phyloP scores from a whole-genome alignment of 2,329 filamentous ascomycete genomes.

The Seiridium cupressi region DNA sequence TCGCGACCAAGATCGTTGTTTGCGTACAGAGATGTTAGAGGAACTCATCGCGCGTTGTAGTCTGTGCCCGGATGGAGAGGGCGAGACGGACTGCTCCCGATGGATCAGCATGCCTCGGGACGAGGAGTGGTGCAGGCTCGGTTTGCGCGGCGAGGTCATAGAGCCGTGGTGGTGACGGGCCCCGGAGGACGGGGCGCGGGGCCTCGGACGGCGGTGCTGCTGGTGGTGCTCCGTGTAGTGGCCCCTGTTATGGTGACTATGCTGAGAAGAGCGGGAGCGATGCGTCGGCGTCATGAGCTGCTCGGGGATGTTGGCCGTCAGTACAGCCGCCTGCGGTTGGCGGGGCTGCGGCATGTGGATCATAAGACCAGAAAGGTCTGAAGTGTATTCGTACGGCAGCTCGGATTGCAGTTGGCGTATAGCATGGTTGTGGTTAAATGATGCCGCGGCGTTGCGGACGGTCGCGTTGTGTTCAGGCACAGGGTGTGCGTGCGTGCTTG shows the following conservation, averaged over 20 bases:
- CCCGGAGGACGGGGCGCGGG: slow-evolving; percentile 53
- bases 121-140: slow-evolving; percentile 31
- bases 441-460: slow-evolving; percentile 20
- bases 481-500: slow-evolving; percentile 2
- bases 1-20: slow-evolving; percentile 34
- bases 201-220: slow-evolving; percentile 42
- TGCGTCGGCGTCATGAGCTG: slow-evolving; percentile 5
- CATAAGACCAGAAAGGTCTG: slow-evolving; percentile 43
- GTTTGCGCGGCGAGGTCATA: slow-evolving; percentile 40
- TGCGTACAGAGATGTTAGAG: slow-evolving; percentile 29
- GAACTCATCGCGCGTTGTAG: slow-evolving; percentile 15
- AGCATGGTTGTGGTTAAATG: slow-evolving; percentile 38
- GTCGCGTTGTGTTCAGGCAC: neutral
- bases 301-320: slow-evolving; percentile 29
- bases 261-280: neutral
- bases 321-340: slow-evolving; percentile 32
- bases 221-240: slow-evolving; percentile 34
- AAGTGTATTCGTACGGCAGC: slow-evolving; percentile 37
- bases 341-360: slow-evolving; percentile 53
- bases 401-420: slow-evolving; percentile 39
- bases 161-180: slow-evolving; percentile 40
- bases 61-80: slow-evolving; percentile 28
- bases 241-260: slow-evolving; percentile 5
- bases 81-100: slow-evolving; percentile 32
- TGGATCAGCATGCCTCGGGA: slow-evolving; percentile 17